Evolutionary conservation across 1,284 basidiomycete species (phyloP).

Genomic region (Cryptococcus sp.): DNA sequence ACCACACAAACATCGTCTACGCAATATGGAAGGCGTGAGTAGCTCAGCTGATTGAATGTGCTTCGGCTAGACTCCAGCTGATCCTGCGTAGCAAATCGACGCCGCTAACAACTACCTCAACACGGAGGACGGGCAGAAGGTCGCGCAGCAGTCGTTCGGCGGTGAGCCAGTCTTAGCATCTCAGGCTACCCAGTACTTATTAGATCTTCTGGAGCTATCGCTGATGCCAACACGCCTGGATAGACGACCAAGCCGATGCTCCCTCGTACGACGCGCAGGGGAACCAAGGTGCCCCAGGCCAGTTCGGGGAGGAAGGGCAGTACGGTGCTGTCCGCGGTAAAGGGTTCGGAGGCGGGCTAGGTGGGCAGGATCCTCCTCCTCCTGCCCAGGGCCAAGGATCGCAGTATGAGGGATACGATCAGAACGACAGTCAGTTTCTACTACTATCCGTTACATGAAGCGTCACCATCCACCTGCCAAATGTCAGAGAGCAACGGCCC

Average conservation of each 20-base stretch:
- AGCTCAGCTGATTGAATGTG: neutral
- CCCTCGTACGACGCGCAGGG: conserved; percentile 18
- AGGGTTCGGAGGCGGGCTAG: conserved; percentile 20
- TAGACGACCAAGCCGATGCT: conserved; percentile 5
- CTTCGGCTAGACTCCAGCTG: conserved; percentile 1
- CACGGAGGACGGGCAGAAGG: conserved; percentile 30
- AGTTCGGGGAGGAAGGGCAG: conserved; percentile 28
- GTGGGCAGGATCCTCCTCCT: neutral
- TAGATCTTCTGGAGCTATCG: neutral
- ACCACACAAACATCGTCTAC: neutral
- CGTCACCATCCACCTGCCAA: neutral
- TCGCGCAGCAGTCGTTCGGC: conserved; percentile 23
- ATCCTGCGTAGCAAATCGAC: conserved; percentile 18
- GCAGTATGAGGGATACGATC: conserved; percentile 29
- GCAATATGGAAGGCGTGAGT: conserved; percentile 26
- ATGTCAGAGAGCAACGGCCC: neutral
- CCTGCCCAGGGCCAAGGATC: conserved; percentile 8
- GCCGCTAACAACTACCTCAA: conserved; percentile 35
- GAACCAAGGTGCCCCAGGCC: conserved; percentile 23
- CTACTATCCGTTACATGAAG: neutral
- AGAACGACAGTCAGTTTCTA: conserved; percentile 1
- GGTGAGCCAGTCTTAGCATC: conserved; percentile 4
- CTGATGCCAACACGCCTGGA: neutral
- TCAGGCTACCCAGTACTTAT: neutral
- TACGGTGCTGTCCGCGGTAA: conserved; percentile 24